Base-by-base conservation (phyloP, 1,284 basidiomycete species). In the Sphaerobolus stellatus region DNA sequence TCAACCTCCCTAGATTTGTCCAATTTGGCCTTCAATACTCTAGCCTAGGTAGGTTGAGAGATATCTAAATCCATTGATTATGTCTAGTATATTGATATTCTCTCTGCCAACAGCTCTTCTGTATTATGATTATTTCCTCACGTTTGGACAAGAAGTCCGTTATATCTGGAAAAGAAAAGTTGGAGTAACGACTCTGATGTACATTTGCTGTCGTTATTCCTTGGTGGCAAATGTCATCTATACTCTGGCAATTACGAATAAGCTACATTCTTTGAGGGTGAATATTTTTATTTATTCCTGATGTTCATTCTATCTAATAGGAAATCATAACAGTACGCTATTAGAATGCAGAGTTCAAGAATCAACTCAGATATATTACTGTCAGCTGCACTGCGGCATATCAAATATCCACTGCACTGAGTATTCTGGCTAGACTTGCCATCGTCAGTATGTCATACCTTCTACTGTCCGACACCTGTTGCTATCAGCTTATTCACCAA, bases 91-190 rank as follows among this genome's bases (percentile, higher is more conserved):
- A n/a, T n/a, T n/a, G n/a, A n/a, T n/a, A n/a, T n/a, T n/a, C n/a
- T n/a, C n/a, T n/a, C n/a, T n/a, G n/a, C n/a, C n/a, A 64, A n/a
- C n/a, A 64, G 62, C 61, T 5, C 57, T 62, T 6, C 49, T 64
- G 13, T 72, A 68, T 52, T 73, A 66, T 40, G 71, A 72, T 57
- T 72, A 73, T 56, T 46, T 56, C n/a, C 61, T 73, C 31, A 72
- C 70, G 4, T 66, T 71, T 36, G 57, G 60, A 5, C 48, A 54
- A 43, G 71, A 72, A 58, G 58, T 69, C 31, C 58, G 64, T 50
- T 68, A 67, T 48, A 68, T 74, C 22, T 74, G 72, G 72, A 47
- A 59, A 28, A 38, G 56, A 30, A 65, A 58, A 56, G 66, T 67
- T 29, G 61, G 63, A 20, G 28, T 68, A 1, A 70, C 70, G 1